Evolutionary conservation across 805 yeast species (phyloP).

Genomic region (Nakazawaea holstii): DNA sequence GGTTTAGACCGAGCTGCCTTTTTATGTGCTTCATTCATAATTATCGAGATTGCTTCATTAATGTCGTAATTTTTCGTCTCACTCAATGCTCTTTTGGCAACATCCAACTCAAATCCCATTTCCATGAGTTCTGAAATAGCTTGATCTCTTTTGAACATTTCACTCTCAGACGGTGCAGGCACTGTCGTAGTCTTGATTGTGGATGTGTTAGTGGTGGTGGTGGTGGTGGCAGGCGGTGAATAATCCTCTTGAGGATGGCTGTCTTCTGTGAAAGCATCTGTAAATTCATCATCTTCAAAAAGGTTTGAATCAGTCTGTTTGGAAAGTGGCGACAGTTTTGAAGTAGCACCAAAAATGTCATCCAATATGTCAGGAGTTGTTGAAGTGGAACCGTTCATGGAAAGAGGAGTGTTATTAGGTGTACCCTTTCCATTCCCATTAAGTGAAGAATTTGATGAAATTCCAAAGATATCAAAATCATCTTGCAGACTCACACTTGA

Average conservation of each 20-base stretch:
- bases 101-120: conserved; percentile 69
- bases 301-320: neutral
- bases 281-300: conserved; percentile 33
- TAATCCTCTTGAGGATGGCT: neutral
- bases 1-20: conserved; percentile 12
- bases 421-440: neutral
- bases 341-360: conserved; percentile 8
- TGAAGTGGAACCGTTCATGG: neutral
- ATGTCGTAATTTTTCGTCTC: conserved; percentile 52
- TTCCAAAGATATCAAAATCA: neutral
- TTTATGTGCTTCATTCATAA: conserved; percentile 57
- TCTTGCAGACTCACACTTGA: neutral
- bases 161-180: conserved; percentile 7
- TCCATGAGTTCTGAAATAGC: conserved; percentile 67
- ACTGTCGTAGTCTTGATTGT: neutral
- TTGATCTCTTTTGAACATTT: conserved; percentile 29
- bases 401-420: neutral
- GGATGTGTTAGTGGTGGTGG: too few species aligned
- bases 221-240: neutral
- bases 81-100: conserved; percentile 54
- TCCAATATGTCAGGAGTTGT: neutral
- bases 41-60: conserved; percentile 57
- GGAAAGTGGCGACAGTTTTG: neutral
- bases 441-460: neutral
- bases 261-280: conserved; percentile 28